A percentile compares a stretch with the other conserved stretches of the same genome.
These are phyloP conservation scores for Aspergillus sp. DNA, from an alignment of 2,329 filamentous ascomycete genomes.

Conservation along the genomic window DNA sequence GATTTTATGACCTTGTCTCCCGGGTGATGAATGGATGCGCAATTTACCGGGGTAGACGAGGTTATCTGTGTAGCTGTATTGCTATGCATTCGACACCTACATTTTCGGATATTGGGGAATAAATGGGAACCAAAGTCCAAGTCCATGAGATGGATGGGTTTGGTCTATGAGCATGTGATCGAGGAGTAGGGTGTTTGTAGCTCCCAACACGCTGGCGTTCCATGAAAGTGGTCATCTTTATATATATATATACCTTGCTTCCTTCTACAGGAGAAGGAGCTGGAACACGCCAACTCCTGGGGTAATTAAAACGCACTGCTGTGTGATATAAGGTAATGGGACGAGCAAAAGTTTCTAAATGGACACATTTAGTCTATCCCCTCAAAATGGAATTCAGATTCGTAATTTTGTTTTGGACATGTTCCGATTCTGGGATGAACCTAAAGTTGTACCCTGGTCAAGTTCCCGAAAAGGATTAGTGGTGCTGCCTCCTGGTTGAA, in stretches of 20 bases:
- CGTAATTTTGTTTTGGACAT: not conserved
- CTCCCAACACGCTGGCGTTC: too few species aligned
- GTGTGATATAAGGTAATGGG: conserved; percentile 8
- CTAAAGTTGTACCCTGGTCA: not conserved
- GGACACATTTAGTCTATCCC: conserved; percentile 5
- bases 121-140: too few species aligned
- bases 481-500: not conserved
- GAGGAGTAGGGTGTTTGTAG: too few species aligned
- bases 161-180: too few species aligned
- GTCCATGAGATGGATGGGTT: too few species aligned
- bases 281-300: conserved; percentile 3
- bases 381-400: not conserved
- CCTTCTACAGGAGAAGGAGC: not conserved
- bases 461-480: not conserved
- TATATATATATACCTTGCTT: not conserved
- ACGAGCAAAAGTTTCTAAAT: conserved; percentile 8
- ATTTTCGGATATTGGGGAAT: too few species aligned
- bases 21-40: too few species aligned
- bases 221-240: too few species aligned
- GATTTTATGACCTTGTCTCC: too few species aligned
- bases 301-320: conserved; percentile 5
- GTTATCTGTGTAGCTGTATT: too few species aligned
- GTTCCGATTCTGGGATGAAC: not conserved
- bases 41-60: too few species aligned
- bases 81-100: too few species aligned